phyloP scores from a whole-genome alignment of 2,329 filamentous ascomycete species.

The Purpureocillium lavendulum region DNA sequence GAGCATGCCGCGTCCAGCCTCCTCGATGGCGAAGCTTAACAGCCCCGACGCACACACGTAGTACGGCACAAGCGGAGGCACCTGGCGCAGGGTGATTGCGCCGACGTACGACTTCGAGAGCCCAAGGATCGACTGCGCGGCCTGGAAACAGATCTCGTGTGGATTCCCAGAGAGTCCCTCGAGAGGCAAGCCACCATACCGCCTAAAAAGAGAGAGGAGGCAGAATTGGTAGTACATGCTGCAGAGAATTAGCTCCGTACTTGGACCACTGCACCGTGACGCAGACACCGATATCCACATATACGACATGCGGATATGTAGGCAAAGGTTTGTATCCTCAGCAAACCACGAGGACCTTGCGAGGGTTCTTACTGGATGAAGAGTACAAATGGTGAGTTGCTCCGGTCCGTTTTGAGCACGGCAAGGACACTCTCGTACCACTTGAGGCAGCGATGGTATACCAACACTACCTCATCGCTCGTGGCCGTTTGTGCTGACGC shows the following conservation, averaged over 20 bases:
- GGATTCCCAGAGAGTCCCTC: constrained; percentile 2
- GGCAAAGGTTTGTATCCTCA: too few species aligned
- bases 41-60: constrained; percentile 8
- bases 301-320: too few species aligned
- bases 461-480: too few species aligned
- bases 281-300: too few species aligned
- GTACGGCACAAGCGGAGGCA: constrained; percentile 7
- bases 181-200: constrained; percentile 1
- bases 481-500: too few species aligned
- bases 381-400: constrained; percentile 8
- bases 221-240: too few species aligned
- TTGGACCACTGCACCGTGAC: constrained; percentile 12
- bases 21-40: constrained; percentile 3
- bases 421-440: constrained; percentile 10
- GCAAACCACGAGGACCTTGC: too few species aligned
- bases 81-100: constrained; percentile 11
- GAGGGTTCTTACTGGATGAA: constrained; percentile 10
- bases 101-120: constrained; percentile 10
- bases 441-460: constrained; percentile 10
- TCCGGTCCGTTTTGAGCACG: not conserved
- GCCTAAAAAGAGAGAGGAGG: too few species aligned
- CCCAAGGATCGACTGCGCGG: constrained; percentile 6
- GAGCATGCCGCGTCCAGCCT: not conserved
- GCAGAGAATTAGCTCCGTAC: constrained; percentile 8
- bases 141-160: constrained; percentile 4